Percentiles rank a stretch among this genome's conserved stretches.
Evolutionary conservation across 495 filamentous ascomycete genomes (phyloP).

Genomic region (Neurospora hispaniola): DNA sequence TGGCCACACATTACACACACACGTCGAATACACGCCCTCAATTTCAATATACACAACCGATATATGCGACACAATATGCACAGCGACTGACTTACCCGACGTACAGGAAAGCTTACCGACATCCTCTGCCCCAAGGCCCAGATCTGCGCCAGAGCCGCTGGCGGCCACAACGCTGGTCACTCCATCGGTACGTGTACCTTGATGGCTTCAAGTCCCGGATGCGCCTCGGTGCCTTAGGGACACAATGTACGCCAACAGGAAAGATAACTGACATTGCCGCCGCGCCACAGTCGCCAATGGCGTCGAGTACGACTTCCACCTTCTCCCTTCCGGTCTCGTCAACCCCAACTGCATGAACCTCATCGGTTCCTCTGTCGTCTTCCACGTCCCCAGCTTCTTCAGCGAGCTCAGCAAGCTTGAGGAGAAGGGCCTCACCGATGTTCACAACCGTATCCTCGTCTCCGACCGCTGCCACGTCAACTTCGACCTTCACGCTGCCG

Average conservation of each 20-base stretch:
- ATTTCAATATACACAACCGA: not conserved
- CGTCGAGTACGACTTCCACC: slow-evolving; percentile 47
- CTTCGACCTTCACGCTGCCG: slow-evolving; percentile 70
- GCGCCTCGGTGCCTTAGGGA: not conserved
- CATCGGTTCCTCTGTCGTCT: slow-evolving; percentile 75
- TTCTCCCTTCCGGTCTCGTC: slow-evolving; percentile 56
- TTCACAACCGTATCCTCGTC: slow-evolving; percentile 61
- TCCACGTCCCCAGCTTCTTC: slow-evolving; percentile 73
- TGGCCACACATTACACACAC: not conserved
- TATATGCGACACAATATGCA: slow-evolving; percentile 9
- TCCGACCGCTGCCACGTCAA: slow-evolving; percentile 74
- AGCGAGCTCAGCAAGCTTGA: slow-evolving; percentile 65
- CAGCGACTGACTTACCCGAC: slow-evolving; percentile 45
- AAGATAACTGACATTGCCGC: not conserved
- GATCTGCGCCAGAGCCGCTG: slow-evolving; percentile 29
- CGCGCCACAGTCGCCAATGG: slow-evolving; percentile 24
- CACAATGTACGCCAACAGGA: not conserved
- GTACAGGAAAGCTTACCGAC: slow-evolving; percentile 25
- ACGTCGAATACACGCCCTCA: too few species aligned
- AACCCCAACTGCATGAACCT: slow-evolving; percentile 70
- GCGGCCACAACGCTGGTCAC: slow-evolving; percentile 37
- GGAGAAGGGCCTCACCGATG: slow-evolving; percentile 57
- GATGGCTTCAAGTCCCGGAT: slow-evolving; percentile 5
- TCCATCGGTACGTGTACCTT: slow-evolving; percentile 48
- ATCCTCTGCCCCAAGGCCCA: slow-evolving; percentile 30